Evolutionary conservation across 352 stramenopile genomes (phyloP).

Genomic region (Stramenopiles sp.): DNA sequence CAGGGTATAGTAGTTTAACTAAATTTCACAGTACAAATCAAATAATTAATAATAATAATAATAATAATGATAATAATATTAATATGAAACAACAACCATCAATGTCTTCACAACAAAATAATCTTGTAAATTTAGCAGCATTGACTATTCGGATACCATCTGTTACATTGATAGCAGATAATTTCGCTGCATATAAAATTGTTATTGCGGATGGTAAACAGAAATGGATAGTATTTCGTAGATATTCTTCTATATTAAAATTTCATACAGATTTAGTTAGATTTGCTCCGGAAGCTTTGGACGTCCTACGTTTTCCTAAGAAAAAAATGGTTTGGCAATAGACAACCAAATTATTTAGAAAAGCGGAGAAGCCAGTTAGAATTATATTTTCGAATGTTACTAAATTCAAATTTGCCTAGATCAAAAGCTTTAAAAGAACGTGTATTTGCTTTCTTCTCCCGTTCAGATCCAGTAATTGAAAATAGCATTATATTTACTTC

Average conservation of each 20-base stretch:
- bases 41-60: too few species aligned
- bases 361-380: background rate
- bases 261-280: background rate
- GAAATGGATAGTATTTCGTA: background rate
- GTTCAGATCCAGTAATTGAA: background rate
- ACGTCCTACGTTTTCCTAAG: background rate
- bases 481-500: background rate
- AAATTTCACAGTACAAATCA: too few species aligned
- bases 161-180: background rate
- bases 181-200: background rate
- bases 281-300: background rate
- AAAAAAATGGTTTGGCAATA: background rate
- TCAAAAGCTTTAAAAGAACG: background rate
- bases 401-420: background rate
- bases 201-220: background rate
- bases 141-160: background rate
- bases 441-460: background rate
- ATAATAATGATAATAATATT: too few species aligned
- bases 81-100: too few species aligned
- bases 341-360: background rate
- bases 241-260: background rate
- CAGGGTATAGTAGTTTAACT: too few species aligned
- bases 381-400: background rate
- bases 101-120: background rate
- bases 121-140: background rate